A percentile compares a stretch with the other conserved stretches of the same genome.
Conservation (phyloP, 495 filamentous ascomycete species). For the Aspergillus bertholletiae region DNA sequence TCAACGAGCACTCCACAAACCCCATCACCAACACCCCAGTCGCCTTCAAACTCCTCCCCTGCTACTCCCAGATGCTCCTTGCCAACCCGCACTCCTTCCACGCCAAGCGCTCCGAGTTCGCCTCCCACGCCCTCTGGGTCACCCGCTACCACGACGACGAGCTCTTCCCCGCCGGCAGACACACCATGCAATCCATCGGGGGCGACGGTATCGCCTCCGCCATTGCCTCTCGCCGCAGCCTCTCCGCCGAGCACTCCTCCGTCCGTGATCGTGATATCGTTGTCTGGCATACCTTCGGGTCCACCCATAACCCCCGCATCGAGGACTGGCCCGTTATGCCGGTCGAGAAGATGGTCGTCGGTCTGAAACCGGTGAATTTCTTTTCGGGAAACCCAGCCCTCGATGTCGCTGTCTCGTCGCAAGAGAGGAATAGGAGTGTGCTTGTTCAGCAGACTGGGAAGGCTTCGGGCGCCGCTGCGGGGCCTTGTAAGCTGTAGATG, state of each 20-base stretch:
- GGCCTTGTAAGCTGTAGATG: too few relatives aligned
- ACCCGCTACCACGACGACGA: slow-evolving; percentile 74
- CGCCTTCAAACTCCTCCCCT: slow-evolving; percentile 72
- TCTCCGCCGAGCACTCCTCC: slow-evolving; percentile 21
- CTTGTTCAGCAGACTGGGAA: too few relatives aligned
- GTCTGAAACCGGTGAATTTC: slow-evolving; percentile 70
- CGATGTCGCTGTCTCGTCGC: slow-evolving; percentile 30
- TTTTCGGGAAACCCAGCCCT: slow-evolving; percentile 64
- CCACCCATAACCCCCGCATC: slow-evolving; percentile 55
- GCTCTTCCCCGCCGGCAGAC: slow-evolving; percentile 72
- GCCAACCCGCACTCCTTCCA: slow-evolving; percentile 67
- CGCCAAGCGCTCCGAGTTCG: slow-evolving; percentile 72
- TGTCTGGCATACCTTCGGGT: slow-evolving; percentile 53
- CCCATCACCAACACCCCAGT: slow-evolving; percentile 69
- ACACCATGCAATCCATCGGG: slow-evolving; percentile 76
- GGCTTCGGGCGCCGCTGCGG: too few relatives aligned
- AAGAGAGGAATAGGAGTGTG: slow-evolving; percentile 18
- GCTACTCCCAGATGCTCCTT: slow-evolving; percentile 74
- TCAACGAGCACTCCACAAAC: slow-evolving; percentile 67
- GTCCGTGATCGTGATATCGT: slow-evolving; percentile 50
- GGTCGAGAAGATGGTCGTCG: slow-evolving; percentile 37
- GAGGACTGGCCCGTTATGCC: slow-evolving; percentile 69
- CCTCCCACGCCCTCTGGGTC: slow-evolving; percentile 73
- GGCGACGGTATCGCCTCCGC: slow-evolving; percentile 38
- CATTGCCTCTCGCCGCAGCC: slow-evolving; percentile 11